Evolutionary conservation across 805 yeast species (phyloP).

Genomic region (Myxozyma mucilagina): DNA sequence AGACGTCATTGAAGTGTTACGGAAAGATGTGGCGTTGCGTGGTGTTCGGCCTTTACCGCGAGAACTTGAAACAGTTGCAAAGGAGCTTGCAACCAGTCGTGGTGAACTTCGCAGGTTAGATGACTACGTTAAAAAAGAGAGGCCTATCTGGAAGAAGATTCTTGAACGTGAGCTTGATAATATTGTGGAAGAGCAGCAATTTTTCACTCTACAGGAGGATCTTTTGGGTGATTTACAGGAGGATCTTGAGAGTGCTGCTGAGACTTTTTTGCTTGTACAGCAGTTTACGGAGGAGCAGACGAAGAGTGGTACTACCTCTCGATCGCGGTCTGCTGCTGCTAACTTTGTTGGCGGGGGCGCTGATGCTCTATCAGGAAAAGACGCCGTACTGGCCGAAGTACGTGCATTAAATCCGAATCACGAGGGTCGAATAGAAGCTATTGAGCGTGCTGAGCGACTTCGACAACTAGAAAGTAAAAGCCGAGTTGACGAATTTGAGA

Average conservation of each 20-base stretch:
- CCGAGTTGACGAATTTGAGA: constrained; percentile 68
- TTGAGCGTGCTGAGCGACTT: constrained; percentile 78
- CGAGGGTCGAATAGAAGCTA: constrained; percentile 81
- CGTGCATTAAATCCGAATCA: constrained; percentile 79
- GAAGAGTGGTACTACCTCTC: neutral
- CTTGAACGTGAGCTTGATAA: constrained; percentile 91
- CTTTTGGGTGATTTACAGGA: constrained; percentile 74
- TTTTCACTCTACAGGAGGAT: constrained; percentile 85
- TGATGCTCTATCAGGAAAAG: constrained; percentile 52
- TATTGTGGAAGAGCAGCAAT: constrained; percentile 92
- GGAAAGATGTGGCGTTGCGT: constrained; percentile 88
- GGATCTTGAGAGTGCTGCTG: constrained; percentile 76
- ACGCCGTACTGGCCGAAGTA: constrained; percentile 80
- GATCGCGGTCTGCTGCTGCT: constrained; percentile 34
- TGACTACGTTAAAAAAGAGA: constrained; percentile 65
- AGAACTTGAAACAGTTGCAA: constrained; percentile 64
- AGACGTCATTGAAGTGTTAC: constrained; percentile 82
- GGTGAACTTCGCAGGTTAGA: constrained; percentile 54
- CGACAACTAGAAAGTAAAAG: constrained; percentile 69
- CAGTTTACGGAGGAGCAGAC: constrained; percentile 74
- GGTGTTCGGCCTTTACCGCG: constrained; percentile 79
- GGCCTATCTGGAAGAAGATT: constrained; percentile 80
- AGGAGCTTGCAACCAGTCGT: constrained; percentile 64
- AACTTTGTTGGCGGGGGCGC: constrained; percentile 37
- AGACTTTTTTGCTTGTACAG: constrained; percentile 78